Percentiles rank a stretch among this genome's conserved stretches.
phyloP scores from a whole-genome alignment of 805 yeast genomes.

The Torulaspora franciscae region DNA sequence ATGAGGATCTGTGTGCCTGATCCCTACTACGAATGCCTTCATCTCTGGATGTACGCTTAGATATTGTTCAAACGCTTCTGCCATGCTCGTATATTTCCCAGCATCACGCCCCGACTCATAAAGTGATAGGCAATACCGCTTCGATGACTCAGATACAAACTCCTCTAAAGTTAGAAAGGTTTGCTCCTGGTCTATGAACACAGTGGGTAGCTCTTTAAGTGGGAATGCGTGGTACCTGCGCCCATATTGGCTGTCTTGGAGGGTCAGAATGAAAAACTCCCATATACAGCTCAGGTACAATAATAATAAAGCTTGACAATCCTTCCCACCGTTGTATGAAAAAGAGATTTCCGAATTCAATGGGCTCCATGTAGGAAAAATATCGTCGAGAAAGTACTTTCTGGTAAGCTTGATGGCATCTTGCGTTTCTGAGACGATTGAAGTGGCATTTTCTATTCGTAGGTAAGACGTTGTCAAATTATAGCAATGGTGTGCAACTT shows the following conservation, averaged over 20 bases:
- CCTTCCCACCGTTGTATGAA: slow-evolving; percentile 95
- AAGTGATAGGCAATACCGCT: slow-evolving; percentile 50
- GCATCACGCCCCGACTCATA: slow-evolving; percentile 33
- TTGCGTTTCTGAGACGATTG: slow-evolving; percentile 27
- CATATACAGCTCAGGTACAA: slow-evolving; percentile 57
- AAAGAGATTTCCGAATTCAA: slow-evolving; percentile 55
- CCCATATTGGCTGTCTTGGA: slow-evolving; percentile 25
- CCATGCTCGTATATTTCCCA: slow-evolving; percentile 41
- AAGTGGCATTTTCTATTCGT: slow-evolving; percentile 9
- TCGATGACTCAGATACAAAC: slow-evolving; percentile 56
- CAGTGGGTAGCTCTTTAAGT: slow-evolving; percentile 39
- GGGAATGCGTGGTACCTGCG: slow-evolving; percentile 25
- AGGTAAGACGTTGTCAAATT: slow-evolving; percentile 28
- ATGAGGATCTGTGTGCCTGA: slow-evolving; percentile 82
- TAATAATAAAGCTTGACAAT: slow-evolving; percentile 83
- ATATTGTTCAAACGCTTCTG: slow-evolving; percentile 64
- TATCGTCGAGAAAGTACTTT: slow-evolving; percentile 22
- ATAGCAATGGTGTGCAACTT: slow-evolving; percentile 25
- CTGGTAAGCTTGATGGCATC: slow-evolving; percentile 27
- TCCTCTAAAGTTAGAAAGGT: slow-evolving; percentile 66
- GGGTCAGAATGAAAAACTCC: slow-evolving; percentile 26
- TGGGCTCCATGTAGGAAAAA: slow-evolving; percentile 32
- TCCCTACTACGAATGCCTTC: slow-evolving; percentile 82
- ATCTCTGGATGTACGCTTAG: slow-evolving; percentile 48
- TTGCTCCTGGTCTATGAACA: slow-evolving; percentile 69